phyloP scores from a whole-genome alignment of 371 early-diverging fungal genomes.

The Batrachochytrium dendrobatidis region DNA sequence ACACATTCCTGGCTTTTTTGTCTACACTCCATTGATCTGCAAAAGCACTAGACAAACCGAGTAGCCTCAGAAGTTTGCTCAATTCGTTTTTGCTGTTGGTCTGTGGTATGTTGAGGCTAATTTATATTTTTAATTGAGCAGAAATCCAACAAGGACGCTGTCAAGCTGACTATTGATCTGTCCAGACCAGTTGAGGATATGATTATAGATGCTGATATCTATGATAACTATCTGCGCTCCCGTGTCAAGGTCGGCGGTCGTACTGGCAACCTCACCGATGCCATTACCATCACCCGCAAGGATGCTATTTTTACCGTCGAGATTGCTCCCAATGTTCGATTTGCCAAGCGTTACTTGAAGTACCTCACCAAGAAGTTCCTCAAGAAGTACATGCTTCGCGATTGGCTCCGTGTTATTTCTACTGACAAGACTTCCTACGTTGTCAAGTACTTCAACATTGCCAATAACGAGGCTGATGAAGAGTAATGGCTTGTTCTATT shows the following conservation, averaged over 20 bases:
- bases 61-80: no score
- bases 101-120: no score
- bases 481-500: slow-evolving; percentile 33
- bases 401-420: slow-evolving; percentile 96
- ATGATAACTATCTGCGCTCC: slow-evolving; percentile 95
- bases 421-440: slow-evolving; percentile 85
- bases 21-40: no score
- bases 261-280: slow-evolving; percentile 89
- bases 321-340: slow-evolving; percentile 25
- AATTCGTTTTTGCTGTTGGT: no score
- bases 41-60: no score
- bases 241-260: slow-evolving; percentile 96
- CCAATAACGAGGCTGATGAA: slow-evolving; percentile 74
- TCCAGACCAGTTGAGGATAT: slow-evolving; percentile 89
- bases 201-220: slow-evolving; percentile 91
- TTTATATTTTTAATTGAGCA: no score
- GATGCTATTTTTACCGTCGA: slow-evolving; percentile 70
- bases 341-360: slow-evolving; percentile 98
- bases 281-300: slow-evolving; percentile 75
- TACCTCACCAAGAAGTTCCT: slow-evolving; percentile 99
- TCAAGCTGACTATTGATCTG: slow-evolving; percentile 77
- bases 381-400: slow-evolving; percentile 98
- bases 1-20: no score
- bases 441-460: slow-evolving; percentile 92
- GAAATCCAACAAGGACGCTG: slow-evolving; percentile 34